A percentile compares a stretch with the other conserved stretches of the same genome.
phyloP scores from a whole-genome alignment of 768 basidiomycete genomes.

The Amanita rubescens region DNA sequence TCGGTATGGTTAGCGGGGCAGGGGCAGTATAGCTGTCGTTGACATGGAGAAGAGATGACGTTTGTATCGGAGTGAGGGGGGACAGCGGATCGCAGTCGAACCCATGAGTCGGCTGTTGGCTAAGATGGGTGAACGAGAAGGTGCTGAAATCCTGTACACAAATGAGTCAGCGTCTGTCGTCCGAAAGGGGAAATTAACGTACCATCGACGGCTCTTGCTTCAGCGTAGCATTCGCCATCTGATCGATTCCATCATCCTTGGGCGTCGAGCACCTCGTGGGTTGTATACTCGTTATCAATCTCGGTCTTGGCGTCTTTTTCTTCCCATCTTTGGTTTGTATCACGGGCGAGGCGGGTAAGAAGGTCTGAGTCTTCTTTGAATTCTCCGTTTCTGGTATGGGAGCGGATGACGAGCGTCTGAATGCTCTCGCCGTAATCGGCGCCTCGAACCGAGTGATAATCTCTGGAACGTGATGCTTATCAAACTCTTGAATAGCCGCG shows the following conservation, averaged over 20 bases:
- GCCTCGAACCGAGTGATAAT: slow-evolving; percentile 67
- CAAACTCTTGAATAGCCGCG: slow-evolving; percentile 48
- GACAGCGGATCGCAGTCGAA: slow-evolving; percentile 25
- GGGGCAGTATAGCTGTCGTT: background rate
- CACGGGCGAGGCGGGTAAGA: slow-evolving; percentile 22
- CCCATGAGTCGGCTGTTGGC: slow-evolving; percentile 20
- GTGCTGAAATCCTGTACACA: slow-evolving; percentile 32
- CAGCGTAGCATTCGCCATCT: slow-evolving; percentile 21
- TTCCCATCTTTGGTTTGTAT: slow-evolving; percentile 8
- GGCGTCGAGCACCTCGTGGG: slow-evolving; percentile 25
- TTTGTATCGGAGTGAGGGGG: background rate
- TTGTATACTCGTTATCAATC: slow-evolving; percentile 32
- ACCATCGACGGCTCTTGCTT: slow-evolving; percentile 46
- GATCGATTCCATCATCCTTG: slow-evolving; percentile 14
- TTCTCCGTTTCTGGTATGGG: slow-evolving; percentile 30
- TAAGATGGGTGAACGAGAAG: slow-evolving; percentile 38
- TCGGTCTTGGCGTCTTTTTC: slow-evolving; percentile 23
- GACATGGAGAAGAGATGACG: background rate
- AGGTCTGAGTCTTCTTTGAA: slow-evolving; percentile 20
- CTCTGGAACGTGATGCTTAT: slow-evolving; percentile 45
- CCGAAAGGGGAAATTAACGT: slow-evolving; percentile 20
- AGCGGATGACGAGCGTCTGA: slow-evolving; percentile 50
- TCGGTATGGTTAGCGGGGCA: slow-evolving; percentile 1
- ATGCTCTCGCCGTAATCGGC: slow-evolving; percentile 60
- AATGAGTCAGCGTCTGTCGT: background rate